Evolutionary conservation across 2,329 filamentous ascomycete genomes (phyloP).

Genomic region (Fusarium concolor): DNA sequence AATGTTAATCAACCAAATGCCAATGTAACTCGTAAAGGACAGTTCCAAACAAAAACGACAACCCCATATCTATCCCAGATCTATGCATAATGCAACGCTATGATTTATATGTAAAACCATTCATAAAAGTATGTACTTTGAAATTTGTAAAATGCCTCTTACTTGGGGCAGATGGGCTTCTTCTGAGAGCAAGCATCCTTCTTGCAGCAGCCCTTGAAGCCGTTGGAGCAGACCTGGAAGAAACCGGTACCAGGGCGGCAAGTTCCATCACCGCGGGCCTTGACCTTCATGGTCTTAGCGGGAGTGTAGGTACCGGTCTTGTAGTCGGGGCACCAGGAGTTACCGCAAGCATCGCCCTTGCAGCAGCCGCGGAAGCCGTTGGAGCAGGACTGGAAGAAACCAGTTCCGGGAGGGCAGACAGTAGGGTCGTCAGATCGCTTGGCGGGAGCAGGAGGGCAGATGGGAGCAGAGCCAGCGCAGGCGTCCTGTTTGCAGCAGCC

Average conservation of each 20-base stretch:
- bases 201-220: conserved; percentile 37
- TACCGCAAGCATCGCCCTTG: conserved; percentile 28
- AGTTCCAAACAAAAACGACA: conserved; percentile 13
- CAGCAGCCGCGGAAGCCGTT: conserved; percentile 30
- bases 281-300: conserved; percentile 20
- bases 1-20: conserved; percentile 20
- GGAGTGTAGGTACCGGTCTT: conserved; percentile 30
- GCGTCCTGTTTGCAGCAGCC: conserved; percentile 26
- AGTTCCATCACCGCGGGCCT: conserved; percentile 12
- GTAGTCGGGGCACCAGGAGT: conserved; percentile 31
- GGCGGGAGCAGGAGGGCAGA: background rate
- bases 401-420: conserved; percentile 18
- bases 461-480: background rate
- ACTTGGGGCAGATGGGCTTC: conserved; percentile 32
- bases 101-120: background rate
- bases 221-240: conserved; percentile 30
- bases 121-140: background rate
- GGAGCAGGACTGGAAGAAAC: conserved; percentile 16
- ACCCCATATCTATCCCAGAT: conserved; percentile 7
- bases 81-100: conserved; percentile 22
- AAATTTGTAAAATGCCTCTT: conserved; percentile 3
- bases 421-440: background rate
- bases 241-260: conserved; percentile 16
- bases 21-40: conserved; percentile 6
- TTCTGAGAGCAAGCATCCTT: conserved; percentile 29